phyloP scores from a whole-genome alignment of 495 filamentous ascomycete genomes.

The Tuber microsphaerosporum region DNA sequence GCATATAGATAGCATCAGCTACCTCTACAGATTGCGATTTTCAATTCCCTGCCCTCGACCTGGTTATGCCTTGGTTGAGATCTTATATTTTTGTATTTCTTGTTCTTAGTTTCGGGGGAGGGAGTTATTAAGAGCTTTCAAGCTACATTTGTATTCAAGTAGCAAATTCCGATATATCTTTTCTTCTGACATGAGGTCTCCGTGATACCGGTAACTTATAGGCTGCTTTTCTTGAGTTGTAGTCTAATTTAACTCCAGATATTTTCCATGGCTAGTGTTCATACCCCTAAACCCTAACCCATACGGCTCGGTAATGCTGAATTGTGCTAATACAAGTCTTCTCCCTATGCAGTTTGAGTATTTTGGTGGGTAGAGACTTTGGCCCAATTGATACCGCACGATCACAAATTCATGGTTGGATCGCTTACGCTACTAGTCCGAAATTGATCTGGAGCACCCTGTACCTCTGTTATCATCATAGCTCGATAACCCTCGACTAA shows the following conservation, averaged over 20 bases:
- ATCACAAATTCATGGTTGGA: not conserved
- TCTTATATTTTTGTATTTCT: not conserved
- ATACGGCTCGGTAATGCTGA: not conserved
- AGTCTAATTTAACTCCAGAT: no score
- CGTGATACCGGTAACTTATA: not conserved
- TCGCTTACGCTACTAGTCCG: not conserved
- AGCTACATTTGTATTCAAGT: not conserved
- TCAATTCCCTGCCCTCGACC: not conserved
- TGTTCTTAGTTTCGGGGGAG: not conserved
- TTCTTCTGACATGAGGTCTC: not conserved
- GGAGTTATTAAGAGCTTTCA: not conserved
- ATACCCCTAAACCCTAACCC: not conserved
- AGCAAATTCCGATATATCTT: not conserved
- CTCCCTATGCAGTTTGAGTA: not conserved
- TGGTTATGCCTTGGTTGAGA: not conserved
- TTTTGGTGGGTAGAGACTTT: not conserved
- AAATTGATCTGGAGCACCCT: slow-evolving; percentile 6
- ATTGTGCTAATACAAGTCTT: not conserved
- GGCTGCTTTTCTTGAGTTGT: not conserved
- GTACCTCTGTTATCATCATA: not conserved
- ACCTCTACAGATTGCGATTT: not conserved
- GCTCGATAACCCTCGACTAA: not conserved
- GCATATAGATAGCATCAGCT: not conserved
- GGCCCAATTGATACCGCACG: not conserved
- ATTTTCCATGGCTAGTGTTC: not conserved